Base-by-base conservation (phyloP, 1,284 basidiomycete genomes). In the Sphaerobolus stellatus region DNA sequence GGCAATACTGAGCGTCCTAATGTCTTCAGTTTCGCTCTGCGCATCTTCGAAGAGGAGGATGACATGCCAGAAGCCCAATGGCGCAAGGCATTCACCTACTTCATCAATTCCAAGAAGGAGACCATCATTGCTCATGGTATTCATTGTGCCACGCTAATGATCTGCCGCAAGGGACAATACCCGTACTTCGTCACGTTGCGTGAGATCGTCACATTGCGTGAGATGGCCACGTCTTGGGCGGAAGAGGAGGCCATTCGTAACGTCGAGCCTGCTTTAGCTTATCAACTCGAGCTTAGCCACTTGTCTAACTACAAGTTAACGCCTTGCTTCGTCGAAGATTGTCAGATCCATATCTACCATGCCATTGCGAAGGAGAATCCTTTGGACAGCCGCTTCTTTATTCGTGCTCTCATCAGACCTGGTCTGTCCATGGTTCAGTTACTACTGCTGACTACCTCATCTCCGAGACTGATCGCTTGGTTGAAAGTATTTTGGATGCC, bases 211-310 rank as follows among this genome's bases (percentile, higher is more conserved):
- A n/a, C n/a, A n/a, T 76, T 98, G 44, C 90, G 97, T 58, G 82
- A 87, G 55, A 79, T 82, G 64, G 77, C 84, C 47, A 88, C 84
- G 25, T 69, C 71, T 16, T 99, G 97, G 97, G 82, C 79, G 58
- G 97, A 99, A 80, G 94, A 98, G 71, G 86, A 93, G 68, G 88
- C 94, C 11, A 97, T 99, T 69, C 90, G 96, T 71, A 98, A 99
- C 78, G 94, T 98, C 60, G 97, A 99, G 71, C 97, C 97, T 27
- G 97, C 97, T 34, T 81, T 99, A 48, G 97, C 97, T 33, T 99
- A 94, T 84, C 97, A 99, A 76, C 83, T 99, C 50, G 97, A 99
- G 73, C 87, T 99, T 54, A 90, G 89, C 71, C 91, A 97, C 50
- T 80, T 99, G 60, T 96, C 94, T 41, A 92, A 97, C 79, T 99